Conservation (phyloP, 202 grass and related monocot genomes). For the Miscanthus sacchariflorus region DNA sequence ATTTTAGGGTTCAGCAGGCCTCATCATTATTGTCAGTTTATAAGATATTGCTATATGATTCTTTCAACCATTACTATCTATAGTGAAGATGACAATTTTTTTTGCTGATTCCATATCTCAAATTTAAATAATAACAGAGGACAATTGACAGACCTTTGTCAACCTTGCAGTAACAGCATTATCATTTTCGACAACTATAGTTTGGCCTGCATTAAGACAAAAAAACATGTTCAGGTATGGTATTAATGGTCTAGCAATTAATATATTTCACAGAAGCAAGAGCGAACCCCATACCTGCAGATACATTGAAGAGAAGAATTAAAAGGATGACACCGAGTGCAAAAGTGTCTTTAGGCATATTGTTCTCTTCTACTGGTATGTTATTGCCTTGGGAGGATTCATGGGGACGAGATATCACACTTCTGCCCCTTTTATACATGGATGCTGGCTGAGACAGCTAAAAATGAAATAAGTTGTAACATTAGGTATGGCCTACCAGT, state of each 20-base stretch:
- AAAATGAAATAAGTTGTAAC: constrained; percentile 37
- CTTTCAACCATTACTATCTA: constrained; percentile 28
- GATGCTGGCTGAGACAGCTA: constrained; percentile 37
- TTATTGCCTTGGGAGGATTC: constrained; percentile 44
- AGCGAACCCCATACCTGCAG: constrained; percentile 54
- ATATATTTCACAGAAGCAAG: constrained; percentile 28
- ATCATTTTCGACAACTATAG: constrained; percentile 43
- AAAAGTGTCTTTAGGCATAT: constrained; percentile 64
- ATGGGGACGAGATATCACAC: constrained; percentile 37
- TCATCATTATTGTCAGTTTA: background rate
- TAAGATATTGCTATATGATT: constrained; percentile 33
- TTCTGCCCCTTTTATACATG: constrained; percentile 65
- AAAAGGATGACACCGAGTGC: constrained; percentile 61
- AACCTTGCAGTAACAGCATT: constrained; percentile 41
- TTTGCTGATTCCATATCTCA: background rate
- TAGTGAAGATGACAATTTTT: constrained; percentile 9
- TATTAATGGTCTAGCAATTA: background rate
- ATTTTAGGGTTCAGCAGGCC: background rate
- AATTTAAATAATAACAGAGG: constrained; percentile 27
- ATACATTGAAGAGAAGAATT: constrained; percentile 66
- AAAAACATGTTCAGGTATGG: constrained; percentile 35
- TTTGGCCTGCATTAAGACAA: constrained; percentile 61
- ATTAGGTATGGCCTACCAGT: constrained; percentile 62
- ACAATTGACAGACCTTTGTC: constrained; percentile 48
- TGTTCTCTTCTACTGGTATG: constrained; percentile 38